A percentile compares a stretch with the other conserved stretches of the same genome.
phyloP scores from a whole-genome alignment of 2,329 filamentous ascomycete genomes.

The Scytalidium sp. region DNA sequence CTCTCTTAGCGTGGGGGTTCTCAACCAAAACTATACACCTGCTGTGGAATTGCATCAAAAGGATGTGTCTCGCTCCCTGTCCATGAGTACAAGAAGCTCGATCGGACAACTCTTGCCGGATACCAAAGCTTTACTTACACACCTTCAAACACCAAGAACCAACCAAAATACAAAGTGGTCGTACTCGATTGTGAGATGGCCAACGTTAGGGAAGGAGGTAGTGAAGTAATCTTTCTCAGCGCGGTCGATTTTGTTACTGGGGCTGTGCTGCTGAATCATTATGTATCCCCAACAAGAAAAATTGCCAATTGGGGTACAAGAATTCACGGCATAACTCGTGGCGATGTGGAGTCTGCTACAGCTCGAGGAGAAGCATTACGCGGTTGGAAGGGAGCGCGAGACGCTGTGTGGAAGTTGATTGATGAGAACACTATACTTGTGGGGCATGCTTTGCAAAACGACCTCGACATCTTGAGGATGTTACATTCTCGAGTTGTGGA shows the following conservation, averaged over 20 bases:
- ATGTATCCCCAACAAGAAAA: conserved; percentile 33
- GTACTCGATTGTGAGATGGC: conserved; percentile 50
- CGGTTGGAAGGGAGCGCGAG: conserved; percentile 41
- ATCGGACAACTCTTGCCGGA: conserved; percentile 3
- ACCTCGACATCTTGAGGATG: conserved; percentile 41
- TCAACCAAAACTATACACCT: conserved; percentile 11
- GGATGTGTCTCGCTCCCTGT: conserved; percentile 12
- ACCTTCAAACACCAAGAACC: conserved; percentile 3
- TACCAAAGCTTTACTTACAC: conserved; percentile 11
- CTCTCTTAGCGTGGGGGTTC: no score
- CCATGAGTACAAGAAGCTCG: conserved; percentile 12
- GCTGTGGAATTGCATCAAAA: conserved; percentile 6
- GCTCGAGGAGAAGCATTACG: conserved; percentile 27
- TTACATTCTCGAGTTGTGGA: conserved; percentile 42
- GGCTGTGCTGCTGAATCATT: conserved; percentile 39
- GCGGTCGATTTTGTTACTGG: conserved; percentile 44
- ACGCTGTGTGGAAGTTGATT: conserved; percentile 37
- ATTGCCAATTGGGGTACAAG: conserved; percentile 35
- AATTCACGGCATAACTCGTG: conserved; percentile 35
- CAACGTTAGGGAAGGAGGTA: conserved; percentile 24
- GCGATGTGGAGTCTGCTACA: conserved; percentile 29
- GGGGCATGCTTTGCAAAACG: conserved; percentile 43
- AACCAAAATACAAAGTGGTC: conserved; percentile 30
- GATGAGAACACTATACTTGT: conserved; percentile 43
- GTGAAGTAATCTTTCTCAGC: conserved; percentile 34